Evolutionary conservation across 2,329 filamentous ascomycete genomes (phyloP).

Genomic region (Chalaropsis ovoidea): DNA sequence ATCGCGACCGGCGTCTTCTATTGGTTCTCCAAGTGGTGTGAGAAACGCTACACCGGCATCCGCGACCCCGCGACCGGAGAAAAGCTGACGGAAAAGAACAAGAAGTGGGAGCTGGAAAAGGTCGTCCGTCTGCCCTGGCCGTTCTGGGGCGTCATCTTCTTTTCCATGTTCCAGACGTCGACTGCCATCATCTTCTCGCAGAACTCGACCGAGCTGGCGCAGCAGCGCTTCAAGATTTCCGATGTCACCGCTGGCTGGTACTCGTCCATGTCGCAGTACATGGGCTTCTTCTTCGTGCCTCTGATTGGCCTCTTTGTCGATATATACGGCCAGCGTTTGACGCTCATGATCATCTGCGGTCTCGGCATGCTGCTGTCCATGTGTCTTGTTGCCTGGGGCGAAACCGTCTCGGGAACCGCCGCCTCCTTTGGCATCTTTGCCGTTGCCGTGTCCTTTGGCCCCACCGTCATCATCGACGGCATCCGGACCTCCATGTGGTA

Average conservation of each 20-base stretch:
- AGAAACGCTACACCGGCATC: constrained; percentile 39
- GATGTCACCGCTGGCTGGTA: constrained; percentile 52
- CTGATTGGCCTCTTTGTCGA: constrained; percentile 48
- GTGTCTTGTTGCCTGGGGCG: constrained; percentile 44
- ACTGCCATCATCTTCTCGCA: constrained; percentile 45
- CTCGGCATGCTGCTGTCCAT: constrained; percentile 43
- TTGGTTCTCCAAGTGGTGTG: constrained; percentile 45
- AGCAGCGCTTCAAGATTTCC: constrained; percentile 48
- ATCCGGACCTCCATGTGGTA: constrained; percentile 52
- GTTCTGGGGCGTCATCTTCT: constrained; percentile 47
- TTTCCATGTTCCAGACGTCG: constrained; percentile 50
- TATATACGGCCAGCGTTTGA: constrained; percentile 44
- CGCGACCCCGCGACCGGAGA: constrained; percentile 49
- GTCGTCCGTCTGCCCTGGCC: constrained; percentile 49
- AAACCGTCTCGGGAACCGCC: constrained; percentile 42
- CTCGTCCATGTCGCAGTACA: constrained; percentile 45
- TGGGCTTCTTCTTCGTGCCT: constrained; percentile 49
- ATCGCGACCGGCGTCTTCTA: constrained; percentile 44
- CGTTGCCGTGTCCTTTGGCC: constrained; percentile 45
- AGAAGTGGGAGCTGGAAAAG: constrained; percentile 46
- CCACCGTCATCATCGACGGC: constrained; percentile 50
- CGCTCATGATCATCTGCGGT: constrained; percentile 45
- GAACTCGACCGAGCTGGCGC: constrained; percentile 52
- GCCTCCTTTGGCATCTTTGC: constrained; percentile 52
- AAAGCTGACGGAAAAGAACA: constrained; percentile 49